These are phyloP conservation scores for Aspergillus biplanus DNA, from an alignment of 495 filamentous ascomycete species.

Conservation along the genomic window DNA sequence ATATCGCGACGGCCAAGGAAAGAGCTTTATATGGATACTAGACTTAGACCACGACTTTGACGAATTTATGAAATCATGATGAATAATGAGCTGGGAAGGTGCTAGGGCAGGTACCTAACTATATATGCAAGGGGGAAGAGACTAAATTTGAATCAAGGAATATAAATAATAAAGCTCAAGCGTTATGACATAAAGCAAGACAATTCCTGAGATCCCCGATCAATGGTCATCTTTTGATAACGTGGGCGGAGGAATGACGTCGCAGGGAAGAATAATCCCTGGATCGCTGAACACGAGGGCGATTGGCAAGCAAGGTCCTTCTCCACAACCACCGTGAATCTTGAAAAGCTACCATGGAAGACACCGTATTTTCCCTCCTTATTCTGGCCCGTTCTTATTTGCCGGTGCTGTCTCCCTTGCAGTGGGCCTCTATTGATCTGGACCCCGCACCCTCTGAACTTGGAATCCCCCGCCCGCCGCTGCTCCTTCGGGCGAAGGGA, in stretches of 20 bases:
- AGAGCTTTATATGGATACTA: neutral
- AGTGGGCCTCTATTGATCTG: constrained; percentile 15
- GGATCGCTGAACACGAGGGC: too few relatives aligned
- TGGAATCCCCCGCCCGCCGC: constrained; percentile 29
- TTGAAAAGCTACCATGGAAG: neutral
- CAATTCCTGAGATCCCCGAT: too few relatives aligned
- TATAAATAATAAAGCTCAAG: too few relatives aligned
- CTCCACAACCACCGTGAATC: too few relatives aligned
- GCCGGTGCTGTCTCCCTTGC: neutral
- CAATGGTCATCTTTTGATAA: too few relatives aligned
- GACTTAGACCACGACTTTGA: constrained; percentile 4
- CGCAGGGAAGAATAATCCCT: too few relatives aligned
- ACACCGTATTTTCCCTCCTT: neutral
- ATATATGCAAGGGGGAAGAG: too few relatives aligned
- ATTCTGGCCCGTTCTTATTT: neutral
- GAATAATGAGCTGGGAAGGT: neutral
- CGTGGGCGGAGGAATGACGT: too few relatives aligned
- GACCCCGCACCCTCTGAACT: constrained; percentile 20
- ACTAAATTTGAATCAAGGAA: too few relatives aligned
- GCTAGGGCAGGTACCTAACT: too few relatives aligned
- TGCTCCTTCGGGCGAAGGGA: constrained; percentile 39
- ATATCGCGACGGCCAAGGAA: neutral
- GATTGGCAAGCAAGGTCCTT: too few relatives aligned
- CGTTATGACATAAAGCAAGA: too few relatives aligned
- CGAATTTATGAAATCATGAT: neutral